Percentiles rank a stretch among this genome's conserved stretches.
These are phyloP conservation scores for Pleurotus platypus DNA, from an alignment of 768 basidiomycete species.

Conservation along the genomic window DNA sequence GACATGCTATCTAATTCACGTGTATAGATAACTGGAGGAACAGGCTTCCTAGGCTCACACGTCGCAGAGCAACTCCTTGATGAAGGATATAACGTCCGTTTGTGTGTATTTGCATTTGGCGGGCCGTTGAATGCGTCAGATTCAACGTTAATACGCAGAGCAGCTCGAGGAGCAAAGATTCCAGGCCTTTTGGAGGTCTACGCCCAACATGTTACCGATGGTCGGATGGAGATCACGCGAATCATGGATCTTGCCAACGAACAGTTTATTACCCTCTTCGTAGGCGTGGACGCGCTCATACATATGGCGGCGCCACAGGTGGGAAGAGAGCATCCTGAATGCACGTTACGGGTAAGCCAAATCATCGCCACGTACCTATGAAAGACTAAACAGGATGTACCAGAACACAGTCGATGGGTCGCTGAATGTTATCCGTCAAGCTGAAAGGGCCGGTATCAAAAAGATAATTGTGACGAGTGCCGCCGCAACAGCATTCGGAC, in stretches of 20 bases:
- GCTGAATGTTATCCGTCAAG: slow-evolving; percentile 37
- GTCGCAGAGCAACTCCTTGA: slow-evolving; percentile 28
- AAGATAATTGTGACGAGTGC: slow-evolving; percentile 12
- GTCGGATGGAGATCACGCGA: slow-evolving; percentile 25
- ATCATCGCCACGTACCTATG: neutral
- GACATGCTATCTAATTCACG: neutral
- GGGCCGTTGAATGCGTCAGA: neutral
- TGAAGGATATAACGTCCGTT: slow-evolving; percentile 36
- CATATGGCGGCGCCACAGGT: slow-evolving; percentile 40
- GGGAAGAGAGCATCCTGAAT: slow-evolving; percentile 18
- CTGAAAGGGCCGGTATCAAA: slow-evolving; percentile 30
- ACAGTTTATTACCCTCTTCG: slow-evolving; percentile 46
- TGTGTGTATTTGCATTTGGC: slow-evolving; percentile 18
- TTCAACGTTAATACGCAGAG: slow-evolving; percentile 16
- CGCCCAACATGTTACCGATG: slow-evolving; percentile 19
- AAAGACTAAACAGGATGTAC: neutral
- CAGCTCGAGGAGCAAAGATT: slow-evolving; percentile 28
- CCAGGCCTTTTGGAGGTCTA: slow-evolving; percentile 11
- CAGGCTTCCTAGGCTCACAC: slow-evolving; percentile 38
- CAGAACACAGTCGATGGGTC: slow-evolving; percentile 36
- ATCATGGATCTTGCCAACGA: slow-evolving; percentile 28
- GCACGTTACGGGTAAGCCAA: slow-evolving; percentile 15
- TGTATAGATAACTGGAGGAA: slow-evolving; percentile 34
- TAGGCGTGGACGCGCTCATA: slow-evolving; percentile 45
- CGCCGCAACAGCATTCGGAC: neutral